A percentile compares a stretch with the other conserved stretches of the same genome.
These are phyloP conservation scores for Wickerhamomyces sydowiorum DNA, from an alignment of 805 yeast species.

Conservation along the genomic window DNA sequence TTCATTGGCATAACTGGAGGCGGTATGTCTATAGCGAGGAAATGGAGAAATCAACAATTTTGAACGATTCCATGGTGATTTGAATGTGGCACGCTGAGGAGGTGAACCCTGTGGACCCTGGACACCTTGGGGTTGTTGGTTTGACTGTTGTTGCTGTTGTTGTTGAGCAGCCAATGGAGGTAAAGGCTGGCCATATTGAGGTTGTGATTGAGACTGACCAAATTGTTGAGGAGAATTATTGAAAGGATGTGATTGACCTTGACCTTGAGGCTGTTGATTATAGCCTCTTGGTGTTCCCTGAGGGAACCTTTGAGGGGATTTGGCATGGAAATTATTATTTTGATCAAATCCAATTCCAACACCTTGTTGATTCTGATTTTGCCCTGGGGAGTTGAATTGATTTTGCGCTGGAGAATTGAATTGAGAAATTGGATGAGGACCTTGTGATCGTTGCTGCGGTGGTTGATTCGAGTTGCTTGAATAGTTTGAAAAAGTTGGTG, in stretches of 20 bases:
- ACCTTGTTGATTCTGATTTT: constrained; percentile 1
- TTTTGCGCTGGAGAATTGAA: too few species aligned
- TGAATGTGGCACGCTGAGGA: constrained; percentile 9
- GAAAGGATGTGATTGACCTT: too few species aligned
- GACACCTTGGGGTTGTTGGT: constrained; percentile 20
- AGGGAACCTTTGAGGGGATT: constrained; percentile 17
- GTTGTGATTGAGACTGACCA: constrained; percentile 2
- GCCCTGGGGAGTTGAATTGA: constrained; percentile 6
- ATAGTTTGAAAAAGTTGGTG: constrained; percentile 21
- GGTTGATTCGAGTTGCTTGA: constrained; percentile 13
- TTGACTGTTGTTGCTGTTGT: constrained; percentile 17
- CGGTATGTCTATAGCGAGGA: constrained; percentile 91
- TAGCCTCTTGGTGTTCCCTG: background rate
- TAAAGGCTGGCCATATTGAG: constrained; percentile 7
- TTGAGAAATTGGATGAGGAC: too few species aligned
- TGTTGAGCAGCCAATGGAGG: constrained; percentile 6
- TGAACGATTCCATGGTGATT: constrained; percentile 62
- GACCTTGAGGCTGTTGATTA: background rate
- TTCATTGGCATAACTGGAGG: constrained; percentile 70
- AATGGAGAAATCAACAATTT: constrained; percentile 74
- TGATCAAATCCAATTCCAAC: constrained; percentile 14
- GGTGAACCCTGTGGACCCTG: constrained; percentile 16
- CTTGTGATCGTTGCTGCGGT: constrained; percentile 12
- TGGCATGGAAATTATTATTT: constrained; percentile 19
- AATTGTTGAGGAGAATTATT: background rate